Percentiles rank a stretch among this genome's conserved stretches.
Conservation (phyloP, 805 yeast genomes). For the Kluyveromyces aestuarii region DNA sequence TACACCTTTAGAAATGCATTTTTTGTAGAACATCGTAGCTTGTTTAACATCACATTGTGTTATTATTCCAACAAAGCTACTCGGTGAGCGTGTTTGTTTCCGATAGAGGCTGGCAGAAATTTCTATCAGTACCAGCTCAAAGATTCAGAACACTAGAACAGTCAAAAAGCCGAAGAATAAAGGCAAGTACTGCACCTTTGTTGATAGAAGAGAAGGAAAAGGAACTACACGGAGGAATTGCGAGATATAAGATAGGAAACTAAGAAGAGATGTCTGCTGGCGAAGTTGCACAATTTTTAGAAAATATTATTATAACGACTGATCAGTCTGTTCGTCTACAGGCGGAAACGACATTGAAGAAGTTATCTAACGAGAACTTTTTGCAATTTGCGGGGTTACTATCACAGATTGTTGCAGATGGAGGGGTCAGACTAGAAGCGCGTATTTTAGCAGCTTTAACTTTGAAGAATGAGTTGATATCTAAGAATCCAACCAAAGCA, state of each 20-base stretch:
- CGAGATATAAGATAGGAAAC: neutral
- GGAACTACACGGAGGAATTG: neutral
- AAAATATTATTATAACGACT: slow-evolving; percentile 66
- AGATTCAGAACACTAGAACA: too few species aligned
- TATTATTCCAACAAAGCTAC: neutral
- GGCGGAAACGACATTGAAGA: slow-evolving; percentile 70
- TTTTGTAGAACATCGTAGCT: neutral
- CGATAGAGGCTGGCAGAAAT: neutral
- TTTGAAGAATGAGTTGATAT: slow-evolving; percentile 76
- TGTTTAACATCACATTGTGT: neutral
- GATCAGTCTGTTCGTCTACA: slow-evolving; percentile 58
- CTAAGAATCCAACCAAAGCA: slow-evolving; percentile 62
- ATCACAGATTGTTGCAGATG: slow-evolving; percentile 63
- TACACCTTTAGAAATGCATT: neutral
- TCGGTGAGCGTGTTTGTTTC: neutral
- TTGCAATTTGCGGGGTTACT: slow-evolving; percentile 62
- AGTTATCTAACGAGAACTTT: slow-evolving; percentile 67
- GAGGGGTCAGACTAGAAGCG: slow-evolving; percentile 59
- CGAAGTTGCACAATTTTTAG: slow-evolving; percentile 63
- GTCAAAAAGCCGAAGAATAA: neutral
- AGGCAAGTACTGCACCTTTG: neutral
- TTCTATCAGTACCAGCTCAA: neutral
- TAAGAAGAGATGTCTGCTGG: slow-evolving; percentile 17
- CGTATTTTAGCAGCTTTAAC: slow-evolving; percentile 87
- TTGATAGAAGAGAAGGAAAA: neutral